Percentiles rank a stretch among this genome's conserved stretches.
phyloP scores from a whole-genome alignment of 495 filamentous ascomycete species.

The Lophiotrema nucula region DNA sequence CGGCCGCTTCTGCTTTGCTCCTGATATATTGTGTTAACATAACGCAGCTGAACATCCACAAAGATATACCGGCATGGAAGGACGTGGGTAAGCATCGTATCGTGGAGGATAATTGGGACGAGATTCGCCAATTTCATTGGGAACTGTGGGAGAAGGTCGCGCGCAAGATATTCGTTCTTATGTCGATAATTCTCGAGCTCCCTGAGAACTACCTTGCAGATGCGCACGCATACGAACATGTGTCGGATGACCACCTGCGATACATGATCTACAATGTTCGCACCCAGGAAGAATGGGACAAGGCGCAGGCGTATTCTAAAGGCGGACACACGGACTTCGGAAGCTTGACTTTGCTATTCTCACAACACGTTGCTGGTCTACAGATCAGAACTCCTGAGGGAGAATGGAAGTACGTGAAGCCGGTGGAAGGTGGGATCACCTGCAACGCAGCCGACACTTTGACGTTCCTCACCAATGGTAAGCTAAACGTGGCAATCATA shows the following conservation, averaged over 20 bases:
- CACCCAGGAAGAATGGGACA: conserved; percentile 46
- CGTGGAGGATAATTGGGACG: conserved; percentile 27
- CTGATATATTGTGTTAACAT: background rate
- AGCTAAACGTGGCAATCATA: conserved; percentile 8
- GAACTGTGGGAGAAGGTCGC: conserved; percentile 1
- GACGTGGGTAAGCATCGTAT: conserved; percentile 40
- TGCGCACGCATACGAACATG: conserved; percentile 50
- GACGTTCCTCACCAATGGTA: conserved; percentile 42
- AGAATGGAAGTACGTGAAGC: conserved; percentile 39
- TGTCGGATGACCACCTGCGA: conserved; percentile 49
- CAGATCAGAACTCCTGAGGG: conserved; percentile 49
- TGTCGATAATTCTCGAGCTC: conserved; percentile 54
- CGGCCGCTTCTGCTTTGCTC: background rate
- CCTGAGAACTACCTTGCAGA: conserved; percentile 53
- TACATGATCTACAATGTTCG: conserved; percentile 57
- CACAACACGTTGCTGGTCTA: conserved; percentile 55
- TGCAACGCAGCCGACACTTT: conserved; percentile 38
- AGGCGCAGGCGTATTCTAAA: conserved; percentile 41
- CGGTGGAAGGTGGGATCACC: conserved; percentile 34
- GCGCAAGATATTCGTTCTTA: conserved; percentile 41
- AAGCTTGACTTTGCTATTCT: conserved; percentile 54
- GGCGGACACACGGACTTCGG: conserved; percentile 57
- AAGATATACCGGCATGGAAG: conserved; percentile 47
- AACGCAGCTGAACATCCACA: conserved; percentile 49
- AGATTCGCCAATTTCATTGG: conserved; percentile 12